Percentiles rank a stretch among this genome's conserved stretches.
Evolutionary conservation across 805 yeast genomes (phyloP).

Genomic region (Barnettozyma siamensis): DNA sequence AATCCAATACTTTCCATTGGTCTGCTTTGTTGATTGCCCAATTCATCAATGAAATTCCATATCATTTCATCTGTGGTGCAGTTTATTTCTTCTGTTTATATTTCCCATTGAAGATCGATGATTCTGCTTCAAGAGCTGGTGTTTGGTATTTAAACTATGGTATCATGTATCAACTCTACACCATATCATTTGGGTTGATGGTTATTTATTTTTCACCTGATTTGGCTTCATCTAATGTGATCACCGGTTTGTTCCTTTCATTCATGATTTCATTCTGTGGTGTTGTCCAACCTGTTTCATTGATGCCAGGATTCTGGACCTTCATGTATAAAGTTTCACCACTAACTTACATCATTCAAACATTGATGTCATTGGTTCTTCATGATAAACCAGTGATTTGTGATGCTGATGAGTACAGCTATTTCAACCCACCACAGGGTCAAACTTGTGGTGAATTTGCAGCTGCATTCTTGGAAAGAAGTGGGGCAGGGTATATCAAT

Average conservation of each 20-base stretch:
- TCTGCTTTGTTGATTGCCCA: slow-evolving; percentile 51
- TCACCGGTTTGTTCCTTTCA: slow-evolving; percentile 39
- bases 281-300: slow-evolving; percentile 30
- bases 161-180: slow-evolving; percentile 39
- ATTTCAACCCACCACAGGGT: slow-evolving; percentile 49
- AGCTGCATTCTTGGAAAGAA: slow-evolving; percentile 29
- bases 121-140: slow-evolving; percentile 42
- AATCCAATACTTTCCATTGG: slow-evolving; percentile 75
- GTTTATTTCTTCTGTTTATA: slow-evolving; percentile 49
- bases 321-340: slow-evolving; percentile 68
- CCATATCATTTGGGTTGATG: slow-evolving; percentile 43
- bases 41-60: slow-evolving; percentile 55
- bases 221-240: slow-evolving; percentile 61
- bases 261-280: slow-evolving; percentile 33
- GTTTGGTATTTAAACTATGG: slow-evolving; percentile 41
- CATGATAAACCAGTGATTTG: slow-evolving; percentile 51
- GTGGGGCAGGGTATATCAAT: slow-evolving; percentile 50
- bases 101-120: slow-evolving; percentile 41
- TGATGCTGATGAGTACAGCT: slow-evolving; percentile 39
- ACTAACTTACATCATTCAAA: slow-evolving; percentile 50
- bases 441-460: slow-evolving; percentile 57
- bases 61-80: slow-evolving; percentile 43
- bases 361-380: slow-evolving; percentile 42
- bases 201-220: slow-evolving; percentile 58
- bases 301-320: slow-evolving; percentile 70